Base-by-base conservation (phyloP, 257 asterid species). In the Penstemon davidsonii region DNA sequence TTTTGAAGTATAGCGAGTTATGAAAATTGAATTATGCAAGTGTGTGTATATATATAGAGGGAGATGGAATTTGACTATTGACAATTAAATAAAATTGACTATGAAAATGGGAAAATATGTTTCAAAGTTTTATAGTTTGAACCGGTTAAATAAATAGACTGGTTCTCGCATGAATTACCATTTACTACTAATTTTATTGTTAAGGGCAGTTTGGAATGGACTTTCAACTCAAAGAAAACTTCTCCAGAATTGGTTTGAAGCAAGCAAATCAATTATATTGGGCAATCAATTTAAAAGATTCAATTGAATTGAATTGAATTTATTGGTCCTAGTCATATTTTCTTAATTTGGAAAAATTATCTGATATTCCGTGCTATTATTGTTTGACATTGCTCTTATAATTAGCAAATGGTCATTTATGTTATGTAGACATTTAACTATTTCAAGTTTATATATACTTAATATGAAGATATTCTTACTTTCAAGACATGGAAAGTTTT, bases 81-180 rank as follows among this genome's bases (percentile, higher is more conserved):
- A 62, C 55, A 13, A 47, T 8, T 15, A 37, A 47, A 55, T 62
- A 62, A 55, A 62, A 37, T 38, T 13, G 57, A 43, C 5, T 65
- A 72, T 43, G 55, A 41, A 41, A 50, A 11, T 18, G 0, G 5
- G 43, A 12, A 62, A 51, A n/a, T 40, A 58, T 12, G 4, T 8
- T 75, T 75, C 73, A 33, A 59, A 13, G 42, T 6, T 56, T 44
- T 62, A 49, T 49, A 13, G 61, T 72, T 68, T 75, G 68, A 64
- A 69, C 25, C 7, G 53, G 71, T 40, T 49, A 11, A 9, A 11
- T 18, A 36, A 64, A 19, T 55, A 37, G 79, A 75, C 75, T 66
- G 11, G 57, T 69, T 75, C 79, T 55, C 4, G 43, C 8, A 0
- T 52, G 1, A 51, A 13, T 43, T 44, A 15, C 3, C 0, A 50